Conservation (phyloP, 805 yeast species). For the Alloascoidea hylecoeti region DNA sequence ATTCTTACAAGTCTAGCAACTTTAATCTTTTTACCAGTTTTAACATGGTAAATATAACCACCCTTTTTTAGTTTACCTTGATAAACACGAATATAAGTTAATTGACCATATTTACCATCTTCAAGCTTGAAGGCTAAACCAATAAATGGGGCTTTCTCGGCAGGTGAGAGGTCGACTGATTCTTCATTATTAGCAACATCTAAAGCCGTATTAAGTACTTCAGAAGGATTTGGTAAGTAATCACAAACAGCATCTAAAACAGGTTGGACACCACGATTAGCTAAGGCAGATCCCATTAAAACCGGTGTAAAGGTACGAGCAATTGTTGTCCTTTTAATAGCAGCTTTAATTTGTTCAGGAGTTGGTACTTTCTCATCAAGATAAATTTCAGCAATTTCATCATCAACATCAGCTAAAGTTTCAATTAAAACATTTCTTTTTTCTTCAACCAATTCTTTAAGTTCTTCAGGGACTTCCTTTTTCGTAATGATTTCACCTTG, state of each 20-base stretch:
- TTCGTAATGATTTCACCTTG: conserved; percentile 76
- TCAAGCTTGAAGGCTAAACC: conserved; percentile 98
- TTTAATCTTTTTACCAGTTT: conserved; percentile 87
- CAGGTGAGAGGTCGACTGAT: conserved; percentile 63
- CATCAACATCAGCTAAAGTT: conserved; percentile 96
- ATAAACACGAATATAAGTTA: conserved; percentile 92
- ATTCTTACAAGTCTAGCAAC: conserved; percentile 90
- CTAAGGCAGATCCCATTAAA: conserved; percentile 97
- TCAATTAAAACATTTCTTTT: conserved; percentile 79
- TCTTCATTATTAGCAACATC: conserved; percentile 53
- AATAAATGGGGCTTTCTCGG: conserved; percentile 68
- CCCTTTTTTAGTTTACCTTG: conserved; percentile 94
- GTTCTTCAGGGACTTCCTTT: conserved; percentile 60
- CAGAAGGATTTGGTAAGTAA: conserved; percentile 90
- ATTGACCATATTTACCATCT: conserved; percentile 96
- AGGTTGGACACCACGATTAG: conserved; percentile 91
- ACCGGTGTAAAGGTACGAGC: conserved; percentile 97
- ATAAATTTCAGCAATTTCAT: conserved; percentile 87
- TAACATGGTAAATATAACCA: conserved; percentile 72
- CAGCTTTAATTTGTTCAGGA: conserved; percentile 67
- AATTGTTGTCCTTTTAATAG: conserved; percentile 90
- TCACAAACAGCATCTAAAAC: conserved; percentile 94
- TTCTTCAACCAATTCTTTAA: conserved; percentile 76
- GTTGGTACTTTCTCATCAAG: conserved; percentile 86
- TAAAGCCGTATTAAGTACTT: conserved; percentile 80